Conservation (phyloP, 2,329 filamentous ascomycete species). For the Diaporthe sp. region DNA sequence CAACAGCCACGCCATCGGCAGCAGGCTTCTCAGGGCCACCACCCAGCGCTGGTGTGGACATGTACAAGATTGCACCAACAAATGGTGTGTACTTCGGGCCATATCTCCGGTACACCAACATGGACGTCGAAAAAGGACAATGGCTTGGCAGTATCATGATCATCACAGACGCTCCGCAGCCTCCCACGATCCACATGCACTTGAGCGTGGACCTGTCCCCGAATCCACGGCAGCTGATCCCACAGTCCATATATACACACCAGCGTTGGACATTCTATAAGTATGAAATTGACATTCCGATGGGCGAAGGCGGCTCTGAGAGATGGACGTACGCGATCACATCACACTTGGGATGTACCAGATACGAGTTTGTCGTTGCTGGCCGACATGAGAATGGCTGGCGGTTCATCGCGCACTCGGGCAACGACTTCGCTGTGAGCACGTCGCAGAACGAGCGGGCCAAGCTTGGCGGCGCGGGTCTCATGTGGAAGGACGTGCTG, state of each 20-base stretch:
- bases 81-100: slow-evolving; percentile 99
- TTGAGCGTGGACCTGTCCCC: slow-evolving; percentile 91
- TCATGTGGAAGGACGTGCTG: slow-evolving; percentile 99
- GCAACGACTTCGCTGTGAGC: slow-evolving; percentile 93
- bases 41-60: slow-evolving; percentile 87
- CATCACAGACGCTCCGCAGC: slow-evolving; percentile 90
- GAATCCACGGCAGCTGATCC: slow-evolving; percentile 88
- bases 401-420: slow-evolving; percentile 96
- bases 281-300: slow-evolving; percentile 90
- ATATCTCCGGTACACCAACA: slow-evolving; percentile 95
- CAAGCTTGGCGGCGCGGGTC: slow-evolving; percentile 87
- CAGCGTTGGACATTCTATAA: slow-evolving; percentile 97
- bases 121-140: slow-evolving; percentile 90
- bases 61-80: slow-evolving; percentile 93
- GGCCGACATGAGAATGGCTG: slow-evolving; percentile 91
- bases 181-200: slow-evolving; percentile 96
- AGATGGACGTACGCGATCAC: slow-evolving; percentile 99
- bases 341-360: slow-evolving; percentile 95
- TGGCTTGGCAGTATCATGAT: slow-evolving; percentile 97
- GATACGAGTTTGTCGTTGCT: slow-evolving; percentile 96
- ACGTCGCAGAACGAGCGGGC: slow-evolving; percentile 89
- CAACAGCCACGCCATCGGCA: slow-evolving; percentile 79
- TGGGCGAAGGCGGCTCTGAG: slow-evolving; percentile 84
- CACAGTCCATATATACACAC: slow-evolving; percentile 87
- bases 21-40: slow-evolving; percentile 92